phyloP scores from a whole-genome alignment of 2,329 filamentous ascomycete genomes.

The Huntiella bhutanensis region DNA sequence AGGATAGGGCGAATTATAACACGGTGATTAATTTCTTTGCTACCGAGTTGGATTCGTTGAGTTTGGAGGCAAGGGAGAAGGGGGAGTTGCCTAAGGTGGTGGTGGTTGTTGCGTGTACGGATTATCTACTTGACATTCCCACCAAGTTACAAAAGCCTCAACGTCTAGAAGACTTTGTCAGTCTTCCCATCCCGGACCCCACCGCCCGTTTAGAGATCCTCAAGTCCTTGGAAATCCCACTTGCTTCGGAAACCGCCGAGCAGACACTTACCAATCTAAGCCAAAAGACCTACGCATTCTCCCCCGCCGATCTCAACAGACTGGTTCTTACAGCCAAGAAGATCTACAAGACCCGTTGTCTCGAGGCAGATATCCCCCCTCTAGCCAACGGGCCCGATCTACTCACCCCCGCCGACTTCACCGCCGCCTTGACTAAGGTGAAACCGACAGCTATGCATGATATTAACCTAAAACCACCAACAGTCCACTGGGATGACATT shows the following conservation, averaged over 20 bases:
- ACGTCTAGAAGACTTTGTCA: slow-evolving; percentile 49
- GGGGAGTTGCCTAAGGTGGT: slow-evolving; percentile 37
- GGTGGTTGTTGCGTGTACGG: slow-evolving; percentile 54
- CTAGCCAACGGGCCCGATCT: slow-evolving; percentile 32
- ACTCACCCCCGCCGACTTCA: slow-evolving; percentile 28
- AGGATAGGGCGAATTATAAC: slow-evolving; percentile 32
- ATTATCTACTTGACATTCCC: slow-evolving; percentile 55
- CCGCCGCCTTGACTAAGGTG: slow-evolving; percentile 47
- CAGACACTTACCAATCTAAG: slow-evolving; percentile 41
- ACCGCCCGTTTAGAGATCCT: slow-evolving; percentile 56
- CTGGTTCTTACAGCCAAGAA: slow-evolving; percentile 28
- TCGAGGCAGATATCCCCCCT: slow-evolving; percentile 14
- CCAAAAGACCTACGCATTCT: slow-evolving; percentile 71
- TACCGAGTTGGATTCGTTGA: slow-evolving; percentile 37
- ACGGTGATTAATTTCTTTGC: slow-evolving; percentile 31
- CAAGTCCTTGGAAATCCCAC: slow-evolving; percentile 32
- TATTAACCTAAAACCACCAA: slow-evolving; percentile 73
- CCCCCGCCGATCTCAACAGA: slow-evolving; percentile 53
- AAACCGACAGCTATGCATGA: slow-evolving; percentile 75
- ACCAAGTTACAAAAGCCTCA: slow-evolving; percentile 42
- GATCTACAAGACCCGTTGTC: slow-evolving; percentile 16
- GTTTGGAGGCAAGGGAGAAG: slow-evolving; percentile 20
- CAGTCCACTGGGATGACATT: slow-evolving; percentile 71
- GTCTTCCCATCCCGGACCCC: slow-evolving; percentile 59
- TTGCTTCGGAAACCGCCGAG: slow-evolving; percentile 29